Percentiles rank a stretch among this genome's conserved stretches.
Evolutionary conservation across 2,329 filamentous ascomycete genomes (phyloP).

Genomic region (Aspergillus fijiensis): DNA sequence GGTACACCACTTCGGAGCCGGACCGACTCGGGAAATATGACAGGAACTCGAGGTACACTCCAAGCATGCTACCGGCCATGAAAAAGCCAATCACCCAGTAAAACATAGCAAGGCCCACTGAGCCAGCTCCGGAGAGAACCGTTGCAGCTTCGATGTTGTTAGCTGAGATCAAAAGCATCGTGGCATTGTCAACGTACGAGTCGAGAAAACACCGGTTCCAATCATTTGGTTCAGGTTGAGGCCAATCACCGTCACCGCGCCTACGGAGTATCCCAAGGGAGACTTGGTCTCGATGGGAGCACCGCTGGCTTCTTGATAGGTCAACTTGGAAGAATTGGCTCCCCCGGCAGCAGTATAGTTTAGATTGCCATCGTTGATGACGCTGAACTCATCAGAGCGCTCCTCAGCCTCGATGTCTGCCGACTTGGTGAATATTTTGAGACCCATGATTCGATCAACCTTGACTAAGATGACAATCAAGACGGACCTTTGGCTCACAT

Average conservation of each 20-base stretch:
- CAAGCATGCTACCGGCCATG: constrained; percentile 56
- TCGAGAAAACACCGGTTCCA: constrained; percentile 64
- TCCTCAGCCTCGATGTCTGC: not conserved
- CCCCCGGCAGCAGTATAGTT: constrained; percentile 19
- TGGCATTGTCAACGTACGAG: constrained; percentile 49
- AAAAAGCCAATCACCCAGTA: constrained; percentile 66
- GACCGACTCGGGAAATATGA: constrained; percentile 67
- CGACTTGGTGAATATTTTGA: not conserved
- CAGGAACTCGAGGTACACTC: constrained; percentile 63
- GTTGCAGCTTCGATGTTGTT: constrained; percentile 48
- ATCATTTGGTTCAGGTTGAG: constrained; percentile 64
- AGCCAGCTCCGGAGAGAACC: constrained; percentile 61
- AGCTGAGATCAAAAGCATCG: not conserved
- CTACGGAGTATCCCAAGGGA: constrained; percentile 61
- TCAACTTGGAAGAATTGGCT: constrained; percentile 49
- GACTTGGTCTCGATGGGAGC: constrained; percentile 61
- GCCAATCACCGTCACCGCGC: constrained; percentile 57
- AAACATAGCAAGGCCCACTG: constrained; percentile 61
- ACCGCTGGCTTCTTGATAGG: constrained; percentile 62
- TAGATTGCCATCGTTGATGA: constrained; percentile 12
- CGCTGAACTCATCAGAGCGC: constrained; percentile 3
- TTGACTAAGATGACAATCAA: not conserved
- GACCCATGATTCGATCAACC: constrained; percentile 1
- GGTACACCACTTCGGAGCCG: constrained; percentile 65
- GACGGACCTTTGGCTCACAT: not conserved